phyloP scores from a whole-genome alignment of 78 protist genomes.

The Pigoraptor vietnamica region DNA sequence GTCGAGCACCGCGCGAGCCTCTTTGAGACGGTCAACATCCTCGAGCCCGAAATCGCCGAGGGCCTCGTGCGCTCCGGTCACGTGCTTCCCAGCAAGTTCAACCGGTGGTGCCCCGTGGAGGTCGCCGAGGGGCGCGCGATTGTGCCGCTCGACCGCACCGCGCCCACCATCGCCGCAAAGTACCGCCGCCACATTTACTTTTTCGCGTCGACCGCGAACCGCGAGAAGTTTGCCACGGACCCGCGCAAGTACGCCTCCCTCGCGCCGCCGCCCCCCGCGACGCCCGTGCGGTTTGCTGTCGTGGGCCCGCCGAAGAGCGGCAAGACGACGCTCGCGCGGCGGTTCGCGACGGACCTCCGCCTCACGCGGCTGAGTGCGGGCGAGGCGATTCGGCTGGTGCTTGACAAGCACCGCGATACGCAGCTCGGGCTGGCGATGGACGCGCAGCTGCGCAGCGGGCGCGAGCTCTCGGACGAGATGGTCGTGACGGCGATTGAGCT shows the following conservation, averaged over 20 bases:
- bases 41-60: not conserved
- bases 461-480: not conserved
- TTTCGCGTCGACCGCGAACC: not conserved
- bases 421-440: not conserved
- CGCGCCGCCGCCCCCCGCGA: not conserved
- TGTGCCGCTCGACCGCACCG: not conserved
- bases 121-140: not conserved
- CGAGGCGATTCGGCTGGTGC: not conserved
- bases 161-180: not conserved
- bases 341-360: not conserved
- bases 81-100: not conserved
- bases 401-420: not conserved
- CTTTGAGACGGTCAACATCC: not conserved
- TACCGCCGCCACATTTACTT: not conserved
- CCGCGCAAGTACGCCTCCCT: not conserved
- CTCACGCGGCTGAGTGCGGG: not conserved
- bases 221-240: not conserved
- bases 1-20: not conserved
- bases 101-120: not conserved
- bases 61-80: not conserved
- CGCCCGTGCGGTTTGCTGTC: not conserved
- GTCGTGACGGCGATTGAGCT: not conserved
- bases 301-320: not conserved
- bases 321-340: not conserved
- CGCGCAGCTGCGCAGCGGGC: not conserved